Base-by-base conservation (phyloP, 306 rosid species). In the Parietaria judaica region DNA sequence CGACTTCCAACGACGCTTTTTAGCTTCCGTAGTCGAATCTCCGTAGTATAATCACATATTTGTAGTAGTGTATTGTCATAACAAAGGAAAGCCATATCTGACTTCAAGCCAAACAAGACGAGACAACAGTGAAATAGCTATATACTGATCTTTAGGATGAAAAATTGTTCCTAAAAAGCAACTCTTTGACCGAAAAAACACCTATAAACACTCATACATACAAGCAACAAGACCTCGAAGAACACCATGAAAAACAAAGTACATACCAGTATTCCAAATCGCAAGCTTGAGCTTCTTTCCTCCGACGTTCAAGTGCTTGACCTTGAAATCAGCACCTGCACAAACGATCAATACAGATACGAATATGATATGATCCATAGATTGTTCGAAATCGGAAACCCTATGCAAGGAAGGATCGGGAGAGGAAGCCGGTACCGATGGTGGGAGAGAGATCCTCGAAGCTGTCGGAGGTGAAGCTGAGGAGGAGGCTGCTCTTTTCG, bases 391-490 rank as follows among this genome's bases (percentile, higher is more conserved):
- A 64, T 3, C 36, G 3, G 14, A 36, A 14, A 14, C 11, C 50
- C 44, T 13, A 7, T 11, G n/a, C 36, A 11, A 38, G 13, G 4
- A 5, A 14, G 7, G 34, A 48, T 8, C 4, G 10, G 6, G 10
- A 56, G 10, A 1, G 14, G 5, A 34, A 14, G 3, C 12, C 43
- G 15, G 1, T 35, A 73, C 92, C 97, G 71, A 90, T 90, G 15
- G 96, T 87, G 31, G 97, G 96, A 1, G 95, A 82, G 58, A 90
- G 94, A 72, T 90, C 90, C 56, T 84, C 86, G 65, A 84, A 90
- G 67, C 71, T 56, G 51, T 87, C 90, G 43, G 90, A 67, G 58
- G 86, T 86, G 79, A 90, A 90, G 72, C 86, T 80, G 61, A 90
- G 82, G 62, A 90, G 97, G 15, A 90, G 81, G 72, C 97, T 86